Evolutionary conservation across 2,329 filamentous ascomycete genomes (phyloP).

Genomic region (Colletotrichum sp.): DNA sequence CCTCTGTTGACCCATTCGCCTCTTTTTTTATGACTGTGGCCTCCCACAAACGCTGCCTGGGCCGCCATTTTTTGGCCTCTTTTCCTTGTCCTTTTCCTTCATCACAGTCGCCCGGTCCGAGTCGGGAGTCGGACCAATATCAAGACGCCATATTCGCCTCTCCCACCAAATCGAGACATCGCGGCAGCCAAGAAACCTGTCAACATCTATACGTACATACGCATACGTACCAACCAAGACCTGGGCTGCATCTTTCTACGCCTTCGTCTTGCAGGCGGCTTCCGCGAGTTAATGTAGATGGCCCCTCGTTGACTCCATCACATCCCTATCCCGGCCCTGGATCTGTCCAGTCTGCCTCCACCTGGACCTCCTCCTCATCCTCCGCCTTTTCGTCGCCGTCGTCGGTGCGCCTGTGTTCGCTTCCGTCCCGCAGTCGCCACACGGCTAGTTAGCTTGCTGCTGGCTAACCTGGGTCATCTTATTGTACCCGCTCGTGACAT

Average conservation of each 20-base stretch:
- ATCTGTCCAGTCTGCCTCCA: not conserved
- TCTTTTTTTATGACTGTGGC: not conserved
- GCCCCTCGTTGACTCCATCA: constrained; percentile 1
- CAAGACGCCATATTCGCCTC: not conserved
- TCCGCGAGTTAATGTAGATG: constrained; percentile 15
- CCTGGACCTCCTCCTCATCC: not conserved
- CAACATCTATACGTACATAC: not conserved
- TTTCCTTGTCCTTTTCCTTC: not conserved
- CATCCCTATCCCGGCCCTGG: constrained; percentile 6
- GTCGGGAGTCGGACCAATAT: not conserved
- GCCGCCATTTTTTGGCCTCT: not conserved
- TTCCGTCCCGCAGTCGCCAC: constrained; percentile 14
- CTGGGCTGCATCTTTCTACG: constrained; percentile 5
- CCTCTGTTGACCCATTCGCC: not conserved
- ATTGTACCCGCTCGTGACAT: constrained; percentile 24
- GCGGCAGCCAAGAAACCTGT: not conserved
- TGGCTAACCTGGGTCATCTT: constrained; percentile 13
- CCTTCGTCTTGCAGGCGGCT: constrained; percentile 8
- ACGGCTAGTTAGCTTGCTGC: constrained; percentile 6
- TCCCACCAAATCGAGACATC: not conserved
- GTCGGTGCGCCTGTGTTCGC: not conserved
- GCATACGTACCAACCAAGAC: not conserved
- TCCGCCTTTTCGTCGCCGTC: not conserved
- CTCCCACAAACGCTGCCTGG: not conserved
- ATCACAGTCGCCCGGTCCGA: not conserved